phyloP scores from a whole-genome alignment of 2,329 filamentous ascomycete species.

The Ophiostoma montium region DNA sequence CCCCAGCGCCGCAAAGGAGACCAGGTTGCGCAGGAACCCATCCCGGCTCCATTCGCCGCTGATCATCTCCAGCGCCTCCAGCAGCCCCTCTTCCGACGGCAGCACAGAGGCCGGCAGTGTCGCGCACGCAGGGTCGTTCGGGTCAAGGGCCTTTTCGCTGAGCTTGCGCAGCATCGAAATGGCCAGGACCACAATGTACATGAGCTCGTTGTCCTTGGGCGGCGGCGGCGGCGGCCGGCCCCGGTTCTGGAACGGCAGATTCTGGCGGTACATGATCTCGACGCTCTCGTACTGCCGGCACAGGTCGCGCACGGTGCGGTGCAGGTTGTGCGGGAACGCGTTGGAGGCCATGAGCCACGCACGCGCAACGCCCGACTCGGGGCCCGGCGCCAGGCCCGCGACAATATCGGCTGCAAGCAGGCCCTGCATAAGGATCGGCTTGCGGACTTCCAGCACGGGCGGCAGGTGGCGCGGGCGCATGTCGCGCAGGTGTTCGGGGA shows the following conservation, averaged over 20 bases:
- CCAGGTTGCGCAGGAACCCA: slow-evolving; percentile 53
- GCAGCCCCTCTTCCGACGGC: slow-evolving; percentile 51
- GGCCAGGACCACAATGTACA: slow-evolving; percentile 53
- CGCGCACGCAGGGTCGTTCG: slow-evolving; percentile 30
- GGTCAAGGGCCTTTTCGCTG: slow-evolving; percentile 51
- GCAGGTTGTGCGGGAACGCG: slow-evolving; percentile 68
- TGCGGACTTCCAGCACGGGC: slow-evolving; percentile 64
- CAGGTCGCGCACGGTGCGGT: slow-evolving; percentile 60
- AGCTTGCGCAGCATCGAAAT: slow-evolving; percentile 54
- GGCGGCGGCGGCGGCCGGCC: slow-evolving; percentile 12
- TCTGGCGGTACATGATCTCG: slow-evolving; percentile 8
- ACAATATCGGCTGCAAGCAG: slow-evolving; percentile 83
- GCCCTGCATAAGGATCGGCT: slow-evolving; percentile 83
- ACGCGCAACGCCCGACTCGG: slow-evolving; percentile 59
- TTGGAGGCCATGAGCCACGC: slow-evolving; percentile 75
- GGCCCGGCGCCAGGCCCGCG: slow-evolving; percentile 47
- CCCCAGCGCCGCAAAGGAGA: slow-evolving; percentile 45
- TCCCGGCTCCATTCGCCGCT: slow-evolving; percentile 48
- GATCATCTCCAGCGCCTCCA: slow-evolving; percentile 52
- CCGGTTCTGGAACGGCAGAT: slow-evolving; percentile 8
- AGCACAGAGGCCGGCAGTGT: slow-evolving; percentile 47
- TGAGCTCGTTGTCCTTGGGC: slow-evolving; percentile 35
- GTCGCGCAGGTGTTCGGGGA: slow-evolving; percentile 50
- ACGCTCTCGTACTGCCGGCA: slow-evolving; percentile 42
- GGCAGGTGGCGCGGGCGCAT: slow-evolving; percentile 44